Evolutionary conservation across 176 grass and related monocot species (phyloP), one percentile per base, ranked within the genome.

Genomic region (Areca catechu): DNA sequence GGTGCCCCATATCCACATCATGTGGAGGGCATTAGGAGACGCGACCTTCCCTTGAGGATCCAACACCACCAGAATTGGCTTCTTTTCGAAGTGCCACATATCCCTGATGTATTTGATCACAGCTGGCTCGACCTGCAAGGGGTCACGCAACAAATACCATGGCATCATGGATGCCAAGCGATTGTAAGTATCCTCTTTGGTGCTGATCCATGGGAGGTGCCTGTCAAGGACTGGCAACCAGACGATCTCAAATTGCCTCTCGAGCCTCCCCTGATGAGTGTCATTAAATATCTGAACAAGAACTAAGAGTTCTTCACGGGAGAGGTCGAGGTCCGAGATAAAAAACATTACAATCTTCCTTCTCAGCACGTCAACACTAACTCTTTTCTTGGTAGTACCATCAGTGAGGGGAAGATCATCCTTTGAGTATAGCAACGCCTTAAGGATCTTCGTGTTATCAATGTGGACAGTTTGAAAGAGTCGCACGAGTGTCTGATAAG

Each of bases 1-100:
- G 22, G 54, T 82, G 3, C 79, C 79, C 79, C 79, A 82, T 34
- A 82, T 82, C 79, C 67, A 76, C 28, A 82, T 62, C 79, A 82
- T 82, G 73, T 67, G 73, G 21, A 82, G 54, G 47, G 79, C 79
- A 27, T 82, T 82, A 10, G 73, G 79, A 54, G 61, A 82, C 10
- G 76, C 79, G 0, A 82, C 60, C 67, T 72, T 82, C 12, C 79
- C 79, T 54, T 82, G 72, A 0, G 54, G 48, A 51, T 82, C 79
- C 25, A 82, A 30, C 48, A 82, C 79, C 54, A 82, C 79, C 53
- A 82, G 53, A 48, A 72, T 7, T 3, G 79, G 79, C 58, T 71
- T 76, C 73, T 76, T 82, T 27, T 82, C 79, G 54, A 82, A 82
- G 47, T 53, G 61, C 79, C 79, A 82, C 3, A 48, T 4, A 1